Base-by-base conservation (phyloP, 2,329 filamentous ascomycete genomes). In the Botryosphaeria dothidea region DNA sequence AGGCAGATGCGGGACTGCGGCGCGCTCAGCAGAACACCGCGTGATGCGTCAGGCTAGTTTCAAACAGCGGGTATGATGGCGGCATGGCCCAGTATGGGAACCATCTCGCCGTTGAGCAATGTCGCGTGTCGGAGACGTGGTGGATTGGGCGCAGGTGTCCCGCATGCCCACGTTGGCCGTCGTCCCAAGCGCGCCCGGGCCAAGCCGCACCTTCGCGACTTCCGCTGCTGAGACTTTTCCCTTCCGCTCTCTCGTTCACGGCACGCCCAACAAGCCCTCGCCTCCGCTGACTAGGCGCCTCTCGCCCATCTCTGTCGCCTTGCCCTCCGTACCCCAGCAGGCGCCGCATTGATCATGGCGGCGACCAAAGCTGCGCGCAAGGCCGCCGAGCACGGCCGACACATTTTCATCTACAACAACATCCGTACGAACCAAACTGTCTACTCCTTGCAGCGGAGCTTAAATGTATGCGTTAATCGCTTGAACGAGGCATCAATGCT, bases 371-470 rank as follows among this genome's bases (percentile, higher is more conserved):
- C 41, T 45, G 38, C 25, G 56, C 56, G 38, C 3, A 9, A 43
- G 45, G 29, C 45, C 45, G 45, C 58, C 23, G 58, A 62, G 34
- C 43, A 38, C 5, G 58, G 43, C 45, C 80, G 84, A 70, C 82
- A 87, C 74, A 87, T 90, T 71, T 89, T 86, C 74, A 82, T 84
- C 71, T 90, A 88, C 77, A 82, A 82, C 71, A 83, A 89, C 73
- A 78, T 86, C 69, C 81, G 82, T 67, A 88, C 87, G 38, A 87
- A 88, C 66, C 87, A 89, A 75, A 84, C 89, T 68, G 78, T 89
- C 63, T 89, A 89, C 75, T 88, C 87, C 23, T 76, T 89, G 68
- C 82, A 81, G 45, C 82, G 84, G 61, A 79, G 81, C 61, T 73
- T 89, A 51, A 80, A 87, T 68, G 86, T 88, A 78, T 69, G 80